Base-by-base conservation (phyloP, 2,329 filamentous ascomycete species). In the Trichoderma semiorbis region DNA sequence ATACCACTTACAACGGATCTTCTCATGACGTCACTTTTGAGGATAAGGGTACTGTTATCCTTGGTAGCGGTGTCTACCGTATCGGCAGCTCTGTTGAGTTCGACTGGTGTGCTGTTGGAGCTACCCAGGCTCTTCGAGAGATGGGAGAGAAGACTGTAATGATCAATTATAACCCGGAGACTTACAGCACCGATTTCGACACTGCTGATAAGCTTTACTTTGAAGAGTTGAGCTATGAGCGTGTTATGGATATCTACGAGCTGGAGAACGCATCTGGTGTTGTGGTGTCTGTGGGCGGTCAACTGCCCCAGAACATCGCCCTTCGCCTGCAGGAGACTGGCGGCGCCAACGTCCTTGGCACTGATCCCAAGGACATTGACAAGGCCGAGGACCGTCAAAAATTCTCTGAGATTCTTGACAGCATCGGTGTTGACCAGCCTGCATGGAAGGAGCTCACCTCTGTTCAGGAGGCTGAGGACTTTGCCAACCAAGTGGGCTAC, bases 191-290 rank as follows among this genome's bases (percentile, higher is more conserved):
- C 0, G 96, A 98, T 82, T 95, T 92, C 80, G 96, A 99, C 77
- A 90, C 89, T 11, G 93, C 94, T 10, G 95, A 98, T 78, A 94
- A 91, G 78, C 89, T 99, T 6, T 99, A 98, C 84, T 99, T 99
- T 75, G 96, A 98, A 77, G 96, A 99, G 83, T 84, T 98, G 69
- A 96, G 92, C 82, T 98, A 98, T 80, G 96, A 98, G 85, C 92
- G 95, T 79, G 95, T 98, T 11, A 97, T 98, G 94, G 96, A 99
- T 81, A 98, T 98, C 75, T 98, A 98, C 81, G 96, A 98, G 82
- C 88, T 98, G 18, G 96, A 98, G 83, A 85, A 86, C 72, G 91
- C 95, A 7, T 90, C 87, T 69, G 95, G 95, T 77, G 94, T 98
- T 30, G 95, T 98, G 5, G 95, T 98, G 8, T 98, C 94, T 72